Base-by-base conservation (phyloP, 2,329 filamentous ascomycete genomes). In the Colletotrichum scovillei region DNA sequence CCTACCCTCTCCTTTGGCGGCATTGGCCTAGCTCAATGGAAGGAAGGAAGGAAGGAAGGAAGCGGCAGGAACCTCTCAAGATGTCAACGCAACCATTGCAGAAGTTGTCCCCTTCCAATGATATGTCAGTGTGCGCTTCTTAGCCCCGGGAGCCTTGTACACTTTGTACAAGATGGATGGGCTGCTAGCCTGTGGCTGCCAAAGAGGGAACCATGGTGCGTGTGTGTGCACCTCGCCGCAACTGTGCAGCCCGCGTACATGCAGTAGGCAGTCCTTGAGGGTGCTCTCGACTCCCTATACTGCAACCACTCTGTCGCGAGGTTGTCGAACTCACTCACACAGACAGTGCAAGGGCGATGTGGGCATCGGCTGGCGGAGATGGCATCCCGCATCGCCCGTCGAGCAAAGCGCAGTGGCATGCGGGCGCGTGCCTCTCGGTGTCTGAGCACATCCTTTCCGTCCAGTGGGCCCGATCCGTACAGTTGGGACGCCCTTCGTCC, bases 51-150 rank as follows among this genome's bases (percentile, higher is more conserved):
- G 35, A 56, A 35, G 56, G 35, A 49, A 64, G 32, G 52, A 42
- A 56, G 63, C 63, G 30, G 14, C 52, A 65, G 12, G 6, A 42
- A 19, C 52, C 52, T 57, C 42, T 8, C 42, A 65, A 65, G 26
- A 28, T 64, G 46, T 59, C 67, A 56, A 63, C 53, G 38, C 35
- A 24, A 68, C 38, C 42, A 42, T 52, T 69, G 26, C 19, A n/a
- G 46, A 26, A 64, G 46, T 57, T 53, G 38, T 28, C 19, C 5
- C 28, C 52, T 14, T 65, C 63, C 63, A 65, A 46, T 65, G 24
- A 30, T 7, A n/a, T 35, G 6, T 65, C 11, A 24, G 22, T 52
- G 16, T 65, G 53, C 19, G 12, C 30, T 38, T 28, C 16, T n/a
- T 53, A n/a, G 24, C 32, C 28, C 53, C 53, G 52, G 32, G 32